phyloP scores from a whole-genome alignment of 1,284 basidiomycete species.

The Peniophora sp. region DNA sequence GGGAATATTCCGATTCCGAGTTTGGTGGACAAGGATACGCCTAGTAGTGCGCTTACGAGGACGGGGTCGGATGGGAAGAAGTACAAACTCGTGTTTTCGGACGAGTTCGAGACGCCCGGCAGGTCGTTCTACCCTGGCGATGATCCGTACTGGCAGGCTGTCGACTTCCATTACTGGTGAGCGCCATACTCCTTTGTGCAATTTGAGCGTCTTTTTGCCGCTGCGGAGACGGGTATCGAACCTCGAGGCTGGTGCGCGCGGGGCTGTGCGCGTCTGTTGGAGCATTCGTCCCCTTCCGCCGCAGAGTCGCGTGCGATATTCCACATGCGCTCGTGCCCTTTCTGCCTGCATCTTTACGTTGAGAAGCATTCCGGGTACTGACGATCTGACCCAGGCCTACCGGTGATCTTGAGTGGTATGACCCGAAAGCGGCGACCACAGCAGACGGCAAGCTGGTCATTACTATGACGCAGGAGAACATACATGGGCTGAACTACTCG shows the following conservation, averaged over 20 bases:
- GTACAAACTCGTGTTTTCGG: slow-evolving; percentile 85
- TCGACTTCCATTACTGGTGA: slow-evolving; percentile 65
- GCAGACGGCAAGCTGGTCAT: slow-evolving; percentile 69
- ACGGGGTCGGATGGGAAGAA: slow-evolving; percentile 62
- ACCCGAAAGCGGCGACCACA: slow-evolving; percentile 65
- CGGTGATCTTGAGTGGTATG: slow-evolving; percentile 81
- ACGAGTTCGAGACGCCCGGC: slow-evolving; percentile 84
- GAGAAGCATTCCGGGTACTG: background rate
- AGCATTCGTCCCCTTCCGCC: too few species aligned
- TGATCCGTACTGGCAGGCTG: slow-evolving; percentile 74
- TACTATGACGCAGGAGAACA: slow-evolving; percentile 54
- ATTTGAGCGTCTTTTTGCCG: too few species aligned
- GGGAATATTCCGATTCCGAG: slow-evolving; percentile 67
- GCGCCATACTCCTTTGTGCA: slow-evolving; percentile 11
- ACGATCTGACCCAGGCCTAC: slow-evolving; percentile 54
- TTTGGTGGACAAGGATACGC: slow-evolving; percentile 35
- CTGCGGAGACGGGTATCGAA: background rate
- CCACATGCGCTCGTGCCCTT: too few species aligned
- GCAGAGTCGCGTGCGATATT: too few species aligned
- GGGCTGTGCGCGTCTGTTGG: too few species aligned
- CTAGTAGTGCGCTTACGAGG: slow-evolving; percentile 24
- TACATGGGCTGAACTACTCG: slow-evolving; percentile 70
- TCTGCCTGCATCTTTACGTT: background rate
- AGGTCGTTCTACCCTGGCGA: slow-evolving; percentile 74
- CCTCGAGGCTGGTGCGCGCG: too few species aligned